phyloP scores from a whole-genome alignment of 163 green algal genomes.

The Trebouxia gelatinosa region DNA sequence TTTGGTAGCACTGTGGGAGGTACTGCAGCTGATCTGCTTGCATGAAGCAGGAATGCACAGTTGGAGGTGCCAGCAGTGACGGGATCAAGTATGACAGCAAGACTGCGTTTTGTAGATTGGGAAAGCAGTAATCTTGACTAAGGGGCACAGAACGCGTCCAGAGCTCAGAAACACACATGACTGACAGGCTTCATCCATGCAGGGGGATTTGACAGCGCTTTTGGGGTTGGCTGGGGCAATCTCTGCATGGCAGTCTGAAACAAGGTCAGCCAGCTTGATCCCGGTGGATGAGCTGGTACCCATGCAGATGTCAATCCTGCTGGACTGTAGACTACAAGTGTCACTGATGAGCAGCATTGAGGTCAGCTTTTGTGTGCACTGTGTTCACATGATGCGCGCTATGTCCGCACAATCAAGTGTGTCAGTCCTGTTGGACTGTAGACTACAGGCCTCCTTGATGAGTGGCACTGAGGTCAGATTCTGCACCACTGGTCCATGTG shows the following conservation, averaged over 20 bases:
- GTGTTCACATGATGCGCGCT: no score
- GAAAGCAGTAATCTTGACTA: neutral
- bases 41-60: neutral
- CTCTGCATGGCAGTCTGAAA: constrained; percentile 22
- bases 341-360: no score
- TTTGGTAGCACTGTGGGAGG: no score
- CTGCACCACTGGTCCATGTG: no score
- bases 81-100: neutral
- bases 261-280: neutral
- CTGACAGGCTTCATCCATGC: neutral
- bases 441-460: no score
- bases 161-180: no score
- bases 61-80: neutral
- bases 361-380: no score
- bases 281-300: neutral
- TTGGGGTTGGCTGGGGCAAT: neutral
- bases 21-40: neutral
- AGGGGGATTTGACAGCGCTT: constrained; percentile 4
- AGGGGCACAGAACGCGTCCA: no score
- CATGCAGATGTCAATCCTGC: neutral
- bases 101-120: neutral
- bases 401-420: no score
- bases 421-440: no score
- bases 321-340: neutral
- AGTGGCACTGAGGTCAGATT: no score